Conservation (phyloP, 2,329 filamentous ascomycete species). For the Epichloe gansuensis region DNA sequence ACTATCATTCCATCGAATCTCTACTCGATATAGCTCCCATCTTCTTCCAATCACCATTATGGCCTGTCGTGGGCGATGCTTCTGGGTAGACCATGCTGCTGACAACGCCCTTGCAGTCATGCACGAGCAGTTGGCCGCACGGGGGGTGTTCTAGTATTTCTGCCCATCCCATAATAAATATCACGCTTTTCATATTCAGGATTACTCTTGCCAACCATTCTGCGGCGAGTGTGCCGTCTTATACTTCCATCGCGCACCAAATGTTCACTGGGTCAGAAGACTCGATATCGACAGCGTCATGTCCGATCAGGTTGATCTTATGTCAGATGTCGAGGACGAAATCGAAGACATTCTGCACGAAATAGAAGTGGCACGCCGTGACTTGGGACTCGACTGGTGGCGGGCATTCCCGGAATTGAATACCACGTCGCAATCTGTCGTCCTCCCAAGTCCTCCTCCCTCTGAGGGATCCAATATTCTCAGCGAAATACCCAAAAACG, state of each 20-base stretch:
- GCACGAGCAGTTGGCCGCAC: slow-evolving; percentile 10
- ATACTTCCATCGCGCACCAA: slow-evolving; percentile 11
- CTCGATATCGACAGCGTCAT: slow-evolving; percentile 9
- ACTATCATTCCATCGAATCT: background rate
- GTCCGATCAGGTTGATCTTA: background rate
- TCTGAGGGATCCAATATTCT: background rate
- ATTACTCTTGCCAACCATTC: slow-evolving; percentile 12
- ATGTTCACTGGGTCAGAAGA: slow-evolving; percentile 11
- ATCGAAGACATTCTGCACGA: slow-evolving; percentile 4
- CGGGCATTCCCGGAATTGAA: background rate
- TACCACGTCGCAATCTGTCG: background rate
- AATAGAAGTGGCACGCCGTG: background rate
- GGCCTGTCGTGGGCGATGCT: slow-evolving; percentile 16
- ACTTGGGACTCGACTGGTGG: background rate
- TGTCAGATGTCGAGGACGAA: background rate
- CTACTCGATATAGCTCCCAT: background rate
- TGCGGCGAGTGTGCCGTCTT: slow-evolving; percentile 23
- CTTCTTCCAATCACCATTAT: slow-evolving; percentile 4
- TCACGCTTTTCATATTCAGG: slow-evolving; percentile 14
- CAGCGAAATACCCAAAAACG: slow-evolving; percentile 11
- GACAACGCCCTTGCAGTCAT: slow-evolving; percentile 4
- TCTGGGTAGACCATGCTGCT: slow-evolving; percentile 1
- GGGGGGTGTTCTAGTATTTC: slow-evolving; percentile 17
- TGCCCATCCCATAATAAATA: slow-evolving; percentile 17
- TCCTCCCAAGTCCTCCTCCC: background rate